phyloP scores from a whole-genome alignment of 106 monocot species.

The Dendrobium officinale region DNA sequence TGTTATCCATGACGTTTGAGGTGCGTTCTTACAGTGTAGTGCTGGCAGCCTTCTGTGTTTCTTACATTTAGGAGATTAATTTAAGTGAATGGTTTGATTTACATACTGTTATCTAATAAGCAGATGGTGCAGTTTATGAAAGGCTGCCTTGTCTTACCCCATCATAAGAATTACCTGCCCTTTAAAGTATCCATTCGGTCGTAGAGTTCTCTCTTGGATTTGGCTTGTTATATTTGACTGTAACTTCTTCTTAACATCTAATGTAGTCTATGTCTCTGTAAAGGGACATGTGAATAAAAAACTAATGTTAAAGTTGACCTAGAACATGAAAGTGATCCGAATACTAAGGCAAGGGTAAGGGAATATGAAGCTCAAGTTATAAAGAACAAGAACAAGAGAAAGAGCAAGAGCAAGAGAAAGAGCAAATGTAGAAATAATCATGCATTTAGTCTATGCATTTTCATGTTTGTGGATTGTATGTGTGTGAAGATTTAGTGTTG shows the following conservation, averaged over 20 bases:
- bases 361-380: no score
- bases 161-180: neutral
- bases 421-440: no score
- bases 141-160: neutral
- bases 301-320: neutral
- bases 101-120: neutral
- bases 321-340: no score
- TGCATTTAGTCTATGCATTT: no score
- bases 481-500: no score
- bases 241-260: no score
- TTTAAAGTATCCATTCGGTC: neutral
- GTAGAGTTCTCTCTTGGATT: neutral
- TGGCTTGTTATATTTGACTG: neutral
- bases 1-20: slow-evolving; percentile 45
- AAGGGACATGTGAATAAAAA: no score
- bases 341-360: no score
- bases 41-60: neutral
- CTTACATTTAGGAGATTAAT: neutral
- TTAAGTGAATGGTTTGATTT: neutral
- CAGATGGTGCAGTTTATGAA: neutral
- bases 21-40: slow-evolving; percentile 17
- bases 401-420: no score
- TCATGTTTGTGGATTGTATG: no score
- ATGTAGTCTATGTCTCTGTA: no score
- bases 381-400: no score